Evolutionary conservation across 2,329 filamentous ascomycete genomes (phyloP).

Genomic region (Coniochaeta sp.): DNA sequence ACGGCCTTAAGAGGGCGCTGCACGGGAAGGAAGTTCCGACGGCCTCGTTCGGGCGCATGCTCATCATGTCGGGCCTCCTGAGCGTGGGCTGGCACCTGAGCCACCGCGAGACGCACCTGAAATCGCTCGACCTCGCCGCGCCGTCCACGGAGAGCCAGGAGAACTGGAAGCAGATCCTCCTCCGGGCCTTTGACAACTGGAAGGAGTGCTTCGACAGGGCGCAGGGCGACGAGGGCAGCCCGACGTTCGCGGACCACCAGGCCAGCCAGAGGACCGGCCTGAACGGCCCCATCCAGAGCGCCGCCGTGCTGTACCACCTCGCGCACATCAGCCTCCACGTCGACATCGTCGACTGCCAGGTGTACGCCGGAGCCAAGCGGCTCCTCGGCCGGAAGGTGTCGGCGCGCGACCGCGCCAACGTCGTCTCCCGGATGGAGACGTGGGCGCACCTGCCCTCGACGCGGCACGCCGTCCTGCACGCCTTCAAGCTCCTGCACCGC

Average conservation of each 20-base stretch:
- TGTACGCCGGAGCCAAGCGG: constrained; percentile 73
- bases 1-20: constrained; percentile 75
- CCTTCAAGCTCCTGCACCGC: constrained; percentile 70
- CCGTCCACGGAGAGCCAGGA: constrained; percentile 55
- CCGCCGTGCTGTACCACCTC: constrained; percentile 75
- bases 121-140: constrained; percentile 64
- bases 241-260: constrained; percentile 23
- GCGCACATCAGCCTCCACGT: constrained; percentile 86
- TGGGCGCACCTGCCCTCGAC: constrained; percentile 74
- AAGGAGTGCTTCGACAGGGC: constrained; percentile 75
- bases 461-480: constrained; percentile 76
- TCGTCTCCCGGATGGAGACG: constrained; percentile 66
- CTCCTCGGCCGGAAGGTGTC: constrained; percentile 75
- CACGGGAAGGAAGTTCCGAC: constrained; percentile 76
- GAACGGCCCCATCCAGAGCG: constrained; percentile 65
- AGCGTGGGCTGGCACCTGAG: constrained; percentile 90
- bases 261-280: constrained; percentile 43
- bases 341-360: constrained; percentile 83
- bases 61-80: constrained; percentile 84
- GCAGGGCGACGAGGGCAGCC: constrained; percentile 33
- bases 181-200: constrained; percentile 81
- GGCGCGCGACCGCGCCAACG: constrained; percentile 64
- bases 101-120: constrained; percentile 77
- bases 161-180: constrained; percentile 70
- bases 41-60: constrained; percentile 81